These are phyloP conservation scores for Ogataea thermomethanolica DNA, from an alignment of 805 yeast species.

Conservation along the genomic window DNA sequence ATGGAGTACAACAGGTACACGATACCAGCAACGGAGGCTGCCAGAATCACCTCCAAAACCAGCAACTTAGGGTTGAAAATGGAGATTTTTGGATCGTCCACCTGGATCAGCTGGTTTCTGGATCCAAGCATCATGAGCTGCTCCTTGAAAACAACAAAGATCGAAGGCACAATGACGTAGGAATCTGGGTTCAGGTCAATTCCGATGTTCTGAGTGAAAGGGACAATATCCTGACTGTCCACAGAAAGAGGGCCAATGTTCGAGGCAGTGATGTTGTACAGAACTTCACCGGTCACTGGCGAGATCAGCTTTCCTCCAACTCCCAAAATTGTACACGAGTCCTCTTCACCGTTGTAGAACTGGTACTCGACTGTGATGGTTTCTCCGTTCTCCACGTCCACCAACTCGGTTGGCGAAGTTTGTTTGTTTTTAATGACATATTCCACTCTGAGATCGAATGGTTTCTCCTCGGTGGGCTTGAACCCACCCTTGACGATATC, in stretches of 20 bases:
- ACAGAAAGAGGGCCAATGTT: slow-evolving; percentile 58
- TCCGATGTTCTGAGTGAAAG: slow-evolving; percentile 57
- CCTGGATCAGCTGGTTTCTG: slow-evolving; percentile 51
- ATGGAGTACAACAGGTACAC: slow-evolving; percentile 45
- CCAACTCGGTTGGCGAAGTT: slow-evolving; percentile 36
- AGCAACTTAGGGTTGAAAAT: slow-evolving; percentile 70
- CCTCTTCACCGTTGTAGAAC: slow-evolving; percentile 51
- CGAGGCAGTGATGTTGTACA: slow-evolving; percentile 62
- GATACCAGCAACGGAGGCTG: slow-evolving; percentile 44
- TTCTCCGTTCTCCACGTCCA: slow-evolving; percentile 49
- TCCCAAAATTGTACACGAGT: slow-evolving; percentile 53
- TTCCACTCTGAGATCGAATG: slow-evolving; percentile 45
- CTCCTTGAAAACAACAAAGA: slow-evolving; percentile 50
- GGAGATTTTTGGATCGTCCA: slow-evolving; percentile 65
- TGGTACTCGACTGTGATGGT: slow-evolving; percentile 48
- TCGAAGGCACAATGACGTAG: slow-evolving; percentile 57
- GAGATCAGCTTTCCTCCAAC: slow-evolving; percentile 64
- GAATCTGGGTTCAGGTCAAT: slow-evolving; percentile 55
- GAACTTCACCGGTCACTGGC: slow-evolving; percentile 47
- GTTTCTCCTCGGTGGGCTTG: slow-evolving; percentile 34
- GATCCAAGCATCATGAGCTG: slow-evolving; percentile 53
- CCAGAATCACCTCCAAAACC: slow-evolving; percentile 53
- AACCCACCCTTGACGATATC: slow-evolving; percentile 25
- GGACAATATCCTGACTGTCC: slow-evolving; percentile 44
- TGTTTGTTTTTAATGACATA: slow-evolving; percentile 49